A percentile compares a stretch with the other conserved stretches of the same genome.
Evolutionary conservation across 306 rosid genomes (phyloP).

Genomic region (Begonia peltatifolia): DNA sequence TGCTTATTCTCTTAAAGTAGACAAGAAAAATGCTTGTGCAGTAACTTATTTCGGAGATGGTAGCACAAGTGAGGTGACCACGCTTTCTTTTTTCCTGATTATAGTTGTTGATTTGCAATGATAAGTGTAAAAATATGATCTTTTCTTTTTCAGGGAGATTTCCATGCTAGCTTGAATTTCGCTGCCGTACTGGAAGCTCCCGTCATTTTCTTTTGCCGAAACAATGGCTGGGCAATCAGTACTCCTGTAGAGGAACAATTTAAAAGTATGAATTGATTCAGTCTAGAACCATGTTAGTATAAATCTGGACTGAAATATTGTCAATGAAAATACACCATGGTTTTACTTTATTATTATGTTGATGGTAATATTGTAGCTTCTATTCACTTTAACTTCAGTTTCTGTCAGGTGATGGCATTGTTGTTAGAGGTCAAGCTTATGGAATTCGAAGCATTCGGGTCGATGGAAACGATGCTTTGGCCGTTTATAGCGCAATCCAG

Average conservation of each 20-base stretch:
- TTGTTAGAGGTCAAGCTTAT: constrained; percentile 55
- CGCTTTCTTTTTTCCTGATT: background rate
- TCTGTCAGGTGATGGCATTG: constrained; percentile 56
- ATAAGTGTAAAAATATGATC: background rate
- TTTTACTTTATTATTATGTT: no score
- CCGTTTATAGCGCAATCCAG: constrained; percentile 45
- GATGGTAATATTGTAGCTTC: no score
- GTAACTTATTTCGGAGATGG: constrained; percentile 59
- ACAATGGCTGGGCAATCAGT: constrained; percentile 99
- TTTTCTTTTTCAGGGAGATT: constrained; percentile 57
- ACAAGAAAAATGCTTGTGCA: constrained; percentile 36
- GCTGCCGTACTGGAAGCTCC: constrained; percentile 83
- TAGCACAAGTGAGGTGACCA: constrained; percentile 42
- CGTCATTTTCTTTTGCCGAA: constrained; percentile 76
- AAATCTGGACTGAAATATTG: no score
- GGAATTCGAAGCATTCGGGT: constrained; percentile 53
- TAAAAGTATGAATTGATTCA: constrained; percentile 36
- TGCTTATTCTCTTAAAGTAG: constrained; percentile 68
- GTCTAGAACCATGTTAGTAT: no score
- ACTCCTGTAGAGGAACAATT: constrained; percentile 88
- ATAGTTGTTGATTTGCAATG: background rate
- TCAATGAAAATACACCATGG: no score
- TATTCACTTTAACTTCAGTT: no score
- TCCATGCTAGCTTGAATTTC: constrained; percentile 83
- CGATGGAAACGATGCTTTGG: constrained; percentile 69